phyloP scores from a whole-genome alignment of 2,329 filamentous ascomycete species.

The Pseudopyrenochaeta lycopersici region DNA sequence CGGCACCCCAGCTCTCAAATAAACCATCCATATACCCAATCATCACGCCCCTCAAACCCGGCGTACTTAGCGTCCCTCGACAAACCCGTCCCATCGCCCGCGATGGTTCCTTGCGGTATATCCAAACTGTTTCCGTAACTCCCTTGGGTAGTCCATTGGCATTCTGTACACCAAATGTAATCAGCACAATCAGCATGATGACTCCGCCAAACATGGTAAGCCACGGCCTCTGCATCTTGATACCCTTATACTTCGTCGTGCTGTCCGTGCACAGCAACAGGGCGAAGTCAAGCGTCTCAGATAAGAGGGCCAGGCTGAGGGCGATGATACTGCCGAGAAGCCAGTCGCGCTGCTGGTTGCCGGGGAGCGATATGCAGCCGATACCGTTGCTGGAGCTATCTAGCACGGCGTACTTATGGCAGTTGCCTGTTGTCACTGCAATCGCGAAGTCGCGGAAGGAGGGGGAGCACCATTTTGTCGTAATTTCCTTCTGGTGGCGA shows the following conservation, averaged over 20 bases:
- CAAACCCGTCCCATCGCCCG: constrained; percentile 11
- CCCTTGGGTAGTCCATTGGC: constrained; percentile 11
- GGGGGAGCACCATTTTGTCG: constrained; percentile 18
- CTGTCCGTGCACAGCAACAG: neutral
- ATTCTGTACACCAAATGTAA: constrained; percentile 8
- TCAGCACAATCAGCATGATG: constrained; percentile 11
- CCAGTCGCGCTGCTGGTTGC: constrained; percentile 13
- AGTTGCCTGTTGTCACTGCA: constrained; percentile 16
- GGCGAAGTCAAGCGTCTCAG: constrained; percentile 7
- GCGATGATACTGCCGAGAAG: constrained; percentile 12
- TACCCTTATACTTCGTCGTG: neutral
- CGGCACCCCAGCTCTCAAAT: constrained; percentile 12
- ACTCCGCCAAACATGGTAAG: constrained; percentile 16
- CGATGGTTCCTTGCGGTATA: constrained; percentile 10
- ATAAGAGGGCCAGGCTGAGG: constrained; percentile 4
- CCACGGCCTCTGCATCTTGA: constrained; percentile 15
- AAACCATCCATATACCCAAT: constrained; percentile 20
- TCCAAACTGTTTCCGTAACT: constrained; percentile 14
- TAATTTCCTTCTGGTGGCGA: neutral
- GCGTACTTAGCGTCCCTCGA: constrained; percentile 3
- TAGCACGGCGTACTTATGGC: constrained; percentile 8
- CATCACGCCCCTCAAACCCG: constrained; percentile 15
- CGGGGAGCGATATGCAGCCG: constrained; percentile 16
- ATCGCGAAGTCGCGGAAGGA: constrained; percentile 18
- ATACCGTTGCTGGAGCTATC: constrained; percentile 18